Base-by-base conservation (phyloP, 2,329 filamentous ascomycete species). In the Hymenoscyphus repandus region DNA sequence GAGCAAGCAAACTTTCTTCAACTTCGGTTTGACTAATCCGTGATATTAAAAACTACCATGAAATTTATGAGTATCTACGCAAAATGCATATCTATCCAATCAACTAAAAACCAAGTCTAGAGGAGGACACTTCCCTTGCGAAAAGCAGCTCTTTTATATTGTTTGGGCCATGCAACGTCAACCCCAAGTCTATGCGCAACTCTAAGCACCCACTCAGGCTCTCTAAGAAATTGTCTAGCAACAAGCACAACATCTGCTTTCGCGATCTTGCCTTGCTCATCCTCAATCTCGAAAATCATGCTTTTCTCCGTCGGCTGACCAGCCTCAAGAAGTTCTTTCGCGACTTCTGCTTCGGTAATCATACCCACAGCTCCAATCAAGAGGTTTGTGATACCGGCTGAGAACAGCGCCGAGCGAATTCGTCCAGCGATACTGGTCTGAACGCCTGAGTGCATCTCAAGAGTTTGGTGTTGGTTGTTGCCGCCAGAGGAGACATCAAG, bases 401-500 rank as follows among this genome's bases (percentile, higher is more conserved):
- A 68, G 18, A 63, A 64, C 72, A 90, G 39, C 6, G 79, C 85
- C 58, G 83, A 74, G 64, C 91, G 88, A 55, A 93, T 80, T 38
- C 76, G 74, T 49, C 81, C 79, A 0, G 89, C 85, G 49, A 92
- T 79, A 38, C 83, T 80, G 18, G 82, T 77, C 72, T 95, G 90
- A 73, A 88, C 91, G 34, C 76, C 79, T 1, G 82, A 79, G 40
- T 79, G 76, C 12, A 75, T 60, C 32, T 13, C 33, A 56, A 89
- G 80, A 64, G 82, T 73, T 64, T 86, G 82, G 43, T 69, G 66
- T 31, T 72, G 68, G 65, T 82, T 78, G 65, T 87, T 86, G 40
- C 88, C 91, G 33, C 83, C 88, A 1, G 83, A 84, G 60, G 84
- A 89, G 51, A 95, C 81, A 66, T 96, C 90, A 22, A 96, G 75